Evolutionary conservation across 306 rosid genomes (phyloP).

Genomic region (Morella rubra): DNA sequence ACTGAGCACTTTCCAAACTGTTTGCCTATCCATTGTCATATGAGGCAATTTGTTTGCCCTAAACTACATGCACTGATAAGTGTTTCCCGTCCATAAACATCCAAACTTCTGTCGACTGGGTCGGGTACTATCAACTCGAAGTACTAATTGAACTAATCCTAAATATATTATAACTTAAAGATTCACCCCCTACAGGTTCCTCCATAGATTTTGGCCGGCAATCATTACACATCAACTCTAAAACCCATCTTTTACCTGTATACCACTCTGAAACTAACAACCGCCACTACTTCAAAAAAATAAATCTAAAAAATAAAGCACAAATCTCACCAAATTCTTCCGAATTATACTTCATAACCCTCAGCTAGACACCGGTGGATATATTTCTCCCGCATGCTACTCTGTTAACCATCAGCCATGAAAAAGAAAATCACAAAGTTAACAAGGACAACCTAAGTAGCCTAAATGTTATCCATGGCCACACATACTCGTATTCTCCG

Average conservation of each 20-base stretch:
- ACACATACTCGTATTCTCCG: not conserved
- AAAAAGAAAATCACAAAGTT: not conserved
- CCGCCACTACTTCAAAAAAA: not conserved
- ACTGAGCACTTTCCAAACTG: not conserved
- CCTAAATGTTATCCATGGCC: not conserved
- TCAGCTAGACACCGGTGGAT: not conserved
- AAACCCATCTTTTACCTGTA: not conserved
- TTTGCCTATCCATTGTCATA: not conserved
- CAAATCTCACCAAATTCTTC: not conserved
- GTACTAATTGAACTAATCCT: not conserved
- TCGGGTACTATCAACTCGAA: not conserved
- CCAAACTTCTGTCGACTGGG: not conserved
- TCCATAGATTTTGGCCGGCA: not conserved
- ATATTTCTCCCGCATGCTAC: not conserved
- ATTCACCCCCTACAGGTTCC: not conserved
- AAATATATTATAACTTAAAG: not conserved
- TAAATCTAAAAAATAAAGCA: not conserved
- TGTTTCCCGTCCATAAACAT: not conserved
- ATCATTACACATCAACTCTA: not conserved
- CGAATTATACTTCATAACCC: not conserved
- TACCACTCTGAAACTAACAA: not conserved
- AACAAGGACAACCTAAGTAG: not conserved
- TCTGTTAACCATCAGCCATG: not conserved
- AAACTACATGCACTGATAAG: not conserved
- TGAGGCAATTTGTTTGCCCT: not conserved